phyloP scores from a whole-genome alignment of 306 rosid genomes.

The Clitoria ternatea region DNA sequence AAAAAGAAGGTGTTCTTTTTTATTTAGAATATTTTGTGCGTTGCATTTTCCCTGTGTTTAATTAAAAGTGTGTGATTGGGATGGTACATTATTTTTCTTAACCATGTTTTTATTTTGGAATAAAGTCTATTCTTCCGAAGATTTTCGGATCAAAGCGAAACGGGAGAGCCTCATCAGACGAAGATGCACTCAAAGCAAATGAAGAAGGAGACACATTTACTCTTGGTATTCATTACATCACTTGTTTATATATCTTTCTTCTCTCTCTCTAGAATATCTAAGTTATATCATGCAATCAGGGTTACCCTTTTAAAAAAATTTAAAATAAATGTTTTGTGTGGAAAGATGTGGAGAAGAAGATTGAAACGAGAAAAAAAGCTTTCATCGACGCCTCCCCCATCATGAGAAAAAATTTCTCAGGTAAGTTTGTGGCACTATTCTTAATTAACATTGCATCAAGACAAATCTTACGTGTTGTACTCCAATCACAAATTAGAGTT shows the following conservation, averaged over 20 bases:
- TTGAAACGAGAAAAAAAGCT: constrained; percentile 51
- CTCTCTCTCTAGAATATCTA: background rate
- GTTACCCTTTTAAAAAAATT: background rate
- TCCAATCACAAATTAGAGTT: no score
- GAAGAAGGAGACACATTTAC: constrained; percentile 38
- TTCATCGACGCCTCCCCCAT: constrained; percentile 40
- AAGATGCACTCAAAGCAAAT: constrained; percentile 33
- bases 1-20: constrained; percentile 49
- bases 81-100: background rate
- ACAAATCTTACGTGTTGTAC: no score
- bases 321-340: background rate
- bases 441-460: no score
- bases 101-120: background rate
- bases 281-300: background rate
- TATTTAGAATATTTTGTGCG: background rate
- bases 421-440: constrained; percentile 34
- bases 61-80: background rate
- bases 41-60: background rate
- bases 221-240: constrained; percentile 37
- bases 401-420: constrained; percentile 55
- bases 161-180: constrained; percentile 49
- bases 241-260: background rate
- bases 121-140: constrained; percentile 73
- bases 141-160: constrained; percentile 60
- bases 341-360: constrained; percentile 49